Conservation (phyloP, 1,284 basidiomycete genomes). For the Boletellus deceptivus region DNA sequence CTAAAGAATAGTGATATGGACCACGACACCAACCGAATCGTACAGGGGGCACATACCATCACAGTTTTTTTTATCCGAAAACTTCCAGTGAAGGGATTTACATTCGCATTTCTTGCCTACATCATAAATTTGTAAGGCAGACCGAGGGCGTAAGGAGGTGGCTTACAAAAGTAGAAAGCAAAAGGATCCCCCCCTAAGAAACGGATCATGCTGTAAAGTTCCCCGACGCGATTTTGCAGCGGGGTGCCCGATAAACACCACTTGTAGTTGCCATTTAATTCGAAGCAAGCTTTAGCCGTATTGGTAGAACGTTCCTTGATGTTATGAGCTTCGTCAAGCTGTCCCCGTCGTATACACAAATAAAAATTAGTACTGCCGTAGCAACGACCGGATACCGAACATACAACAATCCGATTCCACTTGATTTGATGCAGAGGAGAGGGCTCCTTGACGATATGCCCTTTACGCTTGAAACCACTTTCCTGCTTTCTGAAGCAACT, state of each 20-base stretch:
- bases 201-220: conserved; percentile 93
- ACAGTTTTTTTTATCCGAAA: conserved; percentile 80
- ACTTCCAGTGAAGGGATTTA: conserved; percentile 90
- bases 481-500: conserved; percentile 93
- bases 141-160: conserved; percentile 7
- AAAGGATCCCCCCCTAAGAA: conserved; percentile 93
- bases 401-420: conserved; percentile 80
- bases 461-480: conserved; percentile 86
- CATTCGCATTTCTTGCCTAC: conserved; percentile 80
- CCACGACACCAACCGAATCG: neutral
- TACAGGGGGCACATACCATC: conserved; percentile 54
- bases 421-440: conserved; percentile 83
- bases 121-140: neutral
- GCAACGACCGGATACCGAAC: conserved; percentile 18
- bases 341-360: conserved; percentile 8
- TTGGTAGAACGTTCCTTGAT: conserved; percentile 96
- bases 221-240: conserved; percentile 94
- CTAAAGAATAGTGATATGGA: conserved; percentile 36
- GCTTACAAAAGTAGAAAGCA: conserved; percentile 88
- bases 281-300: conserved; percentile 95
- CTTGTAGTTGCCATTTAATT: conserved; percentile 75
- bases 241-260: conserved; percentile 99
- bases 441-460: conserved; percentile 83
- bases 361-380: neutral
- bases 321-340: conserved; percentile 98